Evolutionary conservation across 140 eudicot genomes (phyloP), one percentile per base, ranked within the genome.

Genomic region (Oenanthe javanica): DNA sequence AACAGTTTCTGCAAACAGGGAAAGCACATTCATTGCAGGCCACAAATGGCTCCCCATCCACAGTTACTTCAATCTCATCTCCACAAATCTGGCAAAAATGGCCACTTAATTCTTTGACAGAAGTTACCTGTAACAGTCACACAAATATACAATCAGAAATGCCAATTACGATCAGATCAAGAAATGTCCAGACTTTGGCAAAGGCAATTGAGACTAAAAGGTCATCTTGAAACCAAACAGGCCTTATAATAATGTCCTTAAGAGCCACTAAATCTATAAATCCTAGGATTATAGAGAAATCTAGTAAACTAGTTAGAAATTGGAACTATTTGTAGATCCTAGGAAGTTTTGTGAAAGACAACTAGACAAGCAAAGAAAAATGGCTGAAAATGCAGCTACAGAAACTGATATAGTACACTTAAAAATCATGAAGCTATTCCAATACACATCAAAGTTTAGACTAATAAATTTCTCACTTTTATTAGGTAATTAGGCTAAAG

Each of bases 21-120:
- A 92, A 94, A 69, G 98, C 98, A 83, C 98, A 94, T 87, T 94
- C 98, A 80, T 94, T 94, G 90, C 98, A 94, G 76, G 98, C 98
- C 74, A 92, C 93, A 87, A 94, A 92, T 64, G 96, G 93, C 80
- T 94, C 98, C 36, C 91, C 94, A 72, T 89, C 97, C 36, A 79
- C 96, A 27, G 90, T 86, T 75, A 92, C 83, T 83, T 94, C 98
- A 75, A 94, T 90, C 86, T 92, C 98, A 90, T 94, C 98, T 78
- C 98, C 97, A 82, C 98, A 94, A 85, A 94, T 94, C 92, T 94
- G 96, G 81, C 98, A 94, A 79, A 86, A 88, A 88, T 94, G 98
- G 45, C 94, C 97, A 80, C 93, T 94, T 80, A 94, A 86, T 82
- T 94, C 98, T 79, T 90, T 94, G 27, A 94, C 98, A 78, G 98